Base-by-base conservation (phyloP, 768 basidiomycete species). In the Trametes meyenii region DNA sequence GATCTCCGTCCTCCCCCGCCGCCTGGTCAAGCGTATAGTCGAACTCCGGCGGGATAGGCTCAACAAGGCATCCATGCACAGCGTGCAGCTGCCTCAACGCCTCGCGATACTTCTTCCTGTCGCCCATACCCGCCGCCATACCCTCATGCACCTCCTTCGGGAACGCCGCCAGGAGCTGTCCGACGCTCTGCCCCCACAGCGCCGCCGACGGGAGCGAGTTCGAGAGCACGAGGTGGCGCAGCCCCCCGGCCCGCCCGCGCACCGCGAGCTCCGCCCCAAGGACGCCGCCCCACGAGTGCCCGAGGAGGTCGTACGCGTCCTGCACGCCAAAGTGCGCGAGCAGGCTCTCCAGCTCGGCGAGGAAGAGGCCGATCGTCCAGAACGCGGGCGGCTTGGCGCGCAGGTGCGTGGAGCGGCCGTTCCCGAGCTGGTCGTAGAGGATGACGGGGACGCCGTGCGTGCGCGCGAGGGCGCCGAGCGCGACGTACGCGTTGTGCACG, bases 251-350 rank as follows among this genome's bases (percentile, higher is more conserved):
- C 23, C 58, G 77, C 13, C 73, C 71, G 23, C 74, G 67, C 40
- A 77, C 70, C 5, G 58, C 78, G 61, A 77, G 79, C 59, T 81
- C 77, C 14, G 73, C 64, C 0, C 72, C 82, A 11, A 86, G 73
- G 68, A 82, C 81, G 1, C 80, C 84, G 21, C 85, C 85, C 84
- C 84, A 85, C 5, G 82, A 84, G 50, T 86, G 84, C 0, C 85
- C 85, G 4, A 79, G 61, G 8, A 86, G 65, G 64, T 80, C 76
- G 67, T 77, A 86, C n/a, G 68, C 62, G 6, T 69, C 65, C 6
- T 66, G 42, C 58, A 84, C 75, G 0, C 71, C 75, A 23, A 86
- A 70, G n/a, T 79, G 60, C 1, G 63, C 45, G 24, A 86, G 57
- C 12, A 86, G 63, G 57, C 82, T 84, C 17, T 75, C 75, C 35